Evolutionary conservation across 257 asterid genomes (phyloP), one percentile per base, ranked within the genome.

Genomic region (Vinca minor): DNA sequence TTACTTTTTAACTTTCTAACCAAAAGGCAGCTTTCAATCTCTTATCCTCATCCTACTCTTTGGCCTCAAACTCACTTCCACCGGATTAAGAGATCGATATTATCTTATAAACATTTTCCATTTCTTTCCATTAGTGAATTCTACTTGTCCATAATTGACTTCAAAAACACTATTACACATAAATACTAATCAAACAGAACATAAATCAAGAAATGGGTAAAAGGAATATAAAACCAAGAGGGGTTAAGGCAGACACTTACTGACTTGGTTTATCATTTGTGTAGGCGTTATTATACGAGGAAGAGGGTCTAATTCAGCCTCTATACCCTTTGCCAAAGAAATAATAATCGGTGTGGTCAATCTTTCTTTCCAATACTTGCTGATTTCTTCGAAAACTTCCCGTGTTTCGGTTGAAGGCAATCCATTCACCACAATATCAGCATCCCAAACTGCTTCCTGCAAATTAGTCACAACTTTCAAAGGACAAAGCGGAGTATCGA

Each of bases 401-500:
- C 82, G 78, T 1, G 95, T 89, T 71, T 89, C 97, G 1, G 95
- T 89, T 17, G 97, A 89, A 47, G 97, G 97, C 83, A 89, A 74
- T 34, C 97, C 97, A 48, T 89, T 89, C 11, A 89, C 77, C 9
- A 89, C 94, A 64, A 89, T 73, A 71, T 89, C 97, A 11, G 94
- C 97, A 69, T 89, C 95, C 97, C 97, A 89, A 69, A 87, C 92
- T 28, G 97, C 97, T 75, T 89, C 97, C 74, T 89, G 97, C 81
- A 89, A 82, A 74, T 89, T 89, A 5, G 94, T 89, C 74, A 89
- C 95, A 34, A 89, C 95, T 74, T 89, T 89, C 80, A 87, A 70
- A 0, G 97, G 97, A 63, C 95, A 89, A 62, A 89, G 85, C 1
- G 97, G 97, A 3, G 97, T 87, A 62, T 89, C 95, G 7, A 89